These are phyloP conservation scores for Phaeomoniella chlamydospora DNA, from an alignment of 2,329 filamentous ascomycete genomes.

Conservation along the genomic window DNA sequence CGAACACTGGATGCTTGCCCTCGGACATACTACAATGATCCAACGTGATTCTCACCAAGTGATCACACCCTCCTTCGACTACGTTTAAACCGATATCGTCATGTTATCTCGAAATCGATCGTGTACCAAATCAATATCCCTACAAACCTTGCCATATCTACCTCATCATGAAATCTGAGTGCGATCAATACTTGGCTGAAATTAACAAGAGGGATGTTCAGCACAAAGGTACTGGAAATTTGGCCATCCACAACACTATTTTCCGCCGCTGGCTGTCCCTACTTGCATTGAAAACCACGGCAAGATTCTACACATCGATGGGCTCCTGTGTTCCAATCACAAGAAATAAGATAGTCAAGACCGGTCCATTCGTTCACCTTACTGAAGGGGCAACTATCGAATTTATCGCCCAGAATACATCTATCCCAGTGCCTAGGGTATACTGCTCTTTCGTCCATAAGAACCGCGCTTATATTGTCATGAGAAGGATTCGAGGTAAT, in stretches of 20 bases:
- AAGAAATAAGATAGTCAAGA: slow-evolving; percentile 18
- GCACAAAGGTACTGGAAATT: slow-evolving; percentile 18
- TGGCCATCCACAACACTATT: slow-evolving; percentile 17
- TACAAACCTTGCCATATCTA: not conserved
- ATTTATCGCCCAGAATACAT: slow-evolving; percentile 25
- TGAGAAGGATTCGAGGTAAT: slow-evolving; percentile 22
- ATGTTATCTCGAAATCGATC: no score
- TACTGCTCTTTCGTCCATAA: slow-evolving; percentile 27
- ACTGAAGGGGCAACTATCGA: slow-evolving; percentile 25
- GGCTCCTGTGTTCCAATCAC: slow-evolving; percentile 15
- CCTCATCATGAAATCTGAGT: not conserved
- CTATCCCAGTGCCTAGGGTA: slow-evolving; percentile 30
- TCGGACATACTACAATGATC: no score
- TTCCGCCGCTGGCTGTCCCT: slow-evolving; percentile 12
- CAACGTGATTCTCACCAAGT: no score
- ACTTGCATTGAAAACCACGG: slow-evolving; percentile 14
- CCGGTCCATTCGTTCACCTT: slow-evolving; percentile 15
- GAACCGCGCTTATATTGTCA: slow-evolving; percentile 29
- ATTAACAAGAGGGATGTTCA: not conserved
- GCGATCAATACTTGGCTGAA: not conserved
- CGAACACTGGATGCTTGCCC: no score
- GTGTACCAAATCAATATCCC: no score
- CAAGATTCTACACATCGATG: slow-evolving; percentile 11
- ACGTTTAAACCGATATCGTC: no score
- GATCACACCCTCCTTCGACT: no score